Evolutionary conservation across 345 rosid species (phyloP).

Genomic region (Sonneratia alba): DNA sequence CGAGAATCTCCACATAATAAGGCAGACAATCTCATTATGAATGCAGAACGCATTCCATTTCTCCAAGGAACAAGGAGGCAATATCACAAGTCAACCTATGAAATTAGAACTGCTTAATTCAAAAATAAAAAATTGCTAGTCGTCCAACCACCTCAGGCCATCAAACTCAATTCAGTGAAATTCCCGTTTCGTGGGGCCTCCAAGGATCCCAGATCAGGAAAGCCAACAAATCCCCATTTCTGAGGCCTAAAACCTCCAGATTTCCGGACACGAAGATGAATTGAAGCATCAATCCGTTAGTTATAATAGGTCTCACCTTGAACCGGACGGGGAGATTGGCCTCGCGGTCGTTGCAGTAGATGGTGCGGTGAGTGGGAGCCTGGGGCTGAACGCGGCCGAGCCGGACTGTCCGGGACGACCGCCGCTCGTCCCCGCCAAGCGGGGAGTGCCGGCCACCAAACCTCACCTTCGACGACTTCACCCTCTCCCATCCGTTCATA

Average conservation of each 20-base stretch:
- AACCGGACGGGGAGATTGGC: conserved; percentile 70
- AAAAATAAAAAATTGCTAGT: neutral
- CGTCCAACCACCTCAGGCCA: neutral
- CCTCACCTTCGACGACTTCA: conserved; percentile 45
- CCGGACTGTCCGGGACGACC: conserved; percentile 59
- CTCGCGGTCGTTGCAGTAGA: conserved; percentile 90
- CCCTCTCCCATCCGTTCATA: conserved; percentile 56
- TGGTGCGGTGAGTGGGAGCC: conserved; percentile 88
- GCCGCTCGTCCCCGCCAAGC: conserved; percentile 26
- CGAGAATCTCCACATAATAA: neutral
- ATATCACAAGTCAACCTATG: neutral
- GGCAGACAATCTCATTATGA: neutral
- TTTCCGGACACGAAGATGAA: neutral
- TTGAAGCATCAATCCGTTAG: neutral
- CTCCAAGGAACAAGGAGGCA: neutral
- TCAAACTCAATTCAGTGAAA: conserved; percentile 9
- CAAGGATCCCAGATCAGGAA: neutral
- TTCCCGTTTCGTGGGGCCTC: conserved; percentile 6
- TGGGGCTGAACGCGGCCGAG: conserved; percentile 94
- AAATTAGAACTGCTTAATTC: neutral
- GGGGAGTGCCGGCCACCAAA: conserved; percentile 22
- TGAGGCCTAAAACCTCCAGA: neutral
- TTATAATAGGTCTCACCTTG: conserved; percentile 40
- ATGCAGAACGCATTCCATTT: neutral
- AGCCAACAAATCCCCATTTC: neutral